Conservation (phyloP, 495 filamentous ascomycete species). For the Penicillium paradoxum region DNA sequence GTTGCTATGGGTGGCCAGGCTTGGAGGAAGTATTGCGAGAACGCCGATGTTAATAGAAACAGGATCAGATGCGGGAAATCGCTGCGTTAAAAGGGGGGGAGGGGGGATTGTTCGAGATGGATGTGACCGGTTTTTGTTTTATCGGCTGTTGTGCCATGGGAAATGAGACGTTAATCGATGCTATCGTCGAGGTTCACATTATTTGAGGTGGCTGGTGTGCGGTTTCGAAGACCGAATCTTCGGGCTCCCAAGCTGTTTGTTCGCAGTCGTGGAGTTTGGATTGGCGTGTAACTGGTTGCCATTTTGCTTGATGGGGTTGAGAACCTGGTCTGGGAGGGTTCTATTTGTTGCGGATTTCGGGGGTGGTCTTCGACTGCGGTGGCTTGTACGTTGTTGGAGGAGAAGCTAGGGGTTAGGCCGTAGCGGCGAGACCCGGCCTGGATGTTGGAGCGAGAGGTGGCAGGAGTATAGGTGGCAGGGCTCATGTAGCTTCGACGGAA, state of each 20-base stretch:
- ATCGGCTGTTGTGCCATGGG: not conserved
- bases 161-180: slow-evolving; percentile 28
- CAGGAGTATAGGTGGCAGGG: slow-evolving; percentile 34
- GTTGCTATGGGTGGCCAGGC: slow-evolving; percentile 7
- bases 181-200: slow-evolving; percentile 33
- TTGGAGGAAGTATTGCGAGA: slow-evolving; percentile 7
- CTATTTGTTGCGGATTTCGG: slow-evolving; percentile 20
- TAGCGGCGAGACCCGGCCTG: slow-evolving; percentile 48
- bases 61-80: slow-evolving; percentile 3
- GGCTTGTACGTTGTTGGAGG: slow-evolving; percentile 17
- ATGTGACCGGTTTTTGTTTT: not conserved
- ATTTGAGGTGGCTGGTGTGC: slow-evolving; percentile 28
- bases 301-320: slow-evolving; percentile 35
- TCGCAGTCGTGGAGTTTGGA: slow-evolving; percentile 35
- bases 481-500: slow-evolving; percentile 42
- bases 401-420: slow-evolving; percentile 27
- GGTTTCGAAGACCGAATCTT: slow-evolving; percentile 34
- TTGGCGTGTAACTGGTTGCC: slow-evolving; percentile 41
- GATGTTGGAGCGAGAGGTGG: slow-evolving; percentile 39
- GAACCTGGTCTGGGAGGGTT: slow-evolving; percentile 34
- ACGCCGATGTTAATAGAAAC: not conserved
- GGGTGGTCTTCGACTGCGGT: slow-evolving; percentile 21
- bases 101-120: no score
- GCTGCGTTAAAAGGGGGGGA: slow-evolving; percentile 5
- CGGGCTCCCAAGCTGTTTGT: slow-evolving; percentile 39